phyloP scores from a whole-genome alignment of 768 basidiomycete genomes.

The Xanthoconium stramineum region DNA sequence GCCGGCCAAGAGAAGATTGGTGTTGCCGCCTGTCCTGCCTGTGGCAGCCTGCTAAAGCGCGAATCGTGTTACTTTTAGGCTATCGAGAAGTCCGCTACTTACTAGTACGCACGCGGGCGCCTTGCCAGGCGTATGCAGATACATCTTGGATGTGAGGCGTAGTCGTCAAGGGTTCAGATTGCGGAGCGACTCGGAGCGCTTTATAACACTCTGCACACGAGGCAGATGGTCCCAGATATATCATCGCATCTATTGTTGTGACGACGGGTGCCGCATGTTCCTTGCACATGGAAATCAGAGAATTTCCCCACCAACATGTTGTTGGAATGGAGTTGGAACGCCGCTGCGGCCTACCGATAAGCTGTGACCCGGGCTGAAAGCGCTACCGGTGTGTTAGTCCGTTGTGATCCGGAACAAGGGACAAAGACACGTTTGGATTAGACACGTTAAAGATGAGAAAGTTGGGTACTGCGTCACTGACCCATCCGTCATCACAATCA shows the following conservation, averaged over 20 bases:
- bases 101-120: conserved; percentile 3
- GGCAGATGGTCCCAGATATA: conserved; percentile 21
- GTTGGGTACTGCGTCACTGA: too few relatives aligned
- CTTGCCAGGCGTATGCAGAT: not conserved
- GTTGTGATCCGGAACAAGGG: too few relatives aligned
- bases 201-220: conserved; percentile 17
- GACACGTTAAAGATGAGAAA: too few relatives aligned
- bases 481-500: too few relatives aligned
- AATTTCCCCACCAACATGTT: not conserved
- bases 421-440: too few relatives aligned
- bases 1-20: conserved; percentile 23
- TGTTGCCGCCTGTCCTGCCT: not conserved
- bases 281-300: not conserved
- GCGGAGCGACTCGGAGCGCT: not conserved
- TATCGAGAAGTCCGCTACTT: not conserved
- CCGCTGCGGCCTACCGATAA: not conserved
- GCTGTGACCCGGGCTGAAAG: too few relatives aligned
- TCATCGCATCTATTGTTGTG: not conserved
- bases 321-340: not conserved
- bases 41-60: not conserved
- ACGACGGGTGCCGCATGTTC: not conserved
- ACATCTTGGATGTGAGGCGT: conserved; percentile 1
- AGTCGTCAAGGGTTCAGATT: not conserved
- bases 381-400: too few relatives aligned
- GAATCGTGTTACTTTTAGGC: not conserved